These are phyloP conservation scores for Thuidium tamariscinum DNA, from an alignment of 225 moss, liverwort and hornwort species.

Conservation along the genomic window DNA sequence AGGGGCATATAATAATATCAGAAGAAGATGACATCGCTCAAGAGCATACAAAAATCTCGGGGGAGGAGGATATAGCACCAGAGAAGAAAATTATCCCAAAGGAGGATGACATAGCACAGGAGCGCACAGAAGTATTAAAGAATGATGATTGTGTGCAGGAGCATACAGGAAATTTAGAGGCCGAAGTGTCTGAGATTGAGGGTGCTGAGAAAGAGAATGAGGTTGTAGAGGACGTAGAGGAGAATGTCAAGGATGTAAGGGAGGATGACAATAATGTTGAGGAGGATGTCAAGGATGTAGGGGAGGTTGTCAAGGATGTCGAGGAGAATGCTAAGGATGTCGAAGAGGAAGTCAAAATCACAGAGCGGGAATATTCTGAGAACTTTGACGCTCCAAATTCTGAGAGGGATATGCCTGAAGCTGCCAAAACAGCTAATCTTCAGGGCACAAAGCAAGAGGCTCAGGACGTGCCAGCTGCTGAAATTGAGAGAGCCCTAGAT, in stretches of 20 bases:
- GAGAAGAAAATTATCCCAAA: not conserved
- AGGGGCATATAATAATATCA: not conserved
- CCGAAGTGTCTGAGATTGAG: not conserved
- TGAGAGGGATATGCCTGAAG: not conserved
- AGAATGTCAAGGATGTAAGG: not conserved
- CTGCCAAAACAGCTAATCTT: not conserved
- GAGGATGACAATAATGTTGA: not conserved
- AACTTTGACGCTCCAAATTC: not conserved
- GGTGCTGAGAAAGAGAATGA: constrained; percentile 3
- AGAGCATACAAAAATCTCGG: not conserved
- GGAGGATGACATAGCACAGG: not conserved
- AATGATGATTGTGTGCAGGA: not conserved
- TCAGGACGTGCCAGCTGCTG: constrained; percentile 25
- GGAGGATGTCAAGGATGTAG: not conserved
- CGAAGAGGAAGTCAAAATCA: not conserved
- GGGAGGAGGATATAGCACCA: not conserved
- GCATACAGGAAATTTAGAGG: not conserved
- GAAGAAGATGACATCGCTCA: not conserved
- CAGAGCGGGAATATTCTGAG: not conserved
- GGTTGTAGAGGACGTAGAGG: not conserved
- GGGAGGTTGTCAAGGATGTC: not conserved
- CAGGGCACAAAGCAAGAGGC: constrained; percentile 14
- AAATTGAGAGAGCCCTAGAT: constrained; percentile 18
- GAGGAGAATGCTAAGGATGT: not conserved
- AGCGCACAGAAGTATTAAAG: not conserved